Evolutionary conservation across 495 filamentous ascomycete species (phyloP), one percentile per base, ranked within the genome.

Genomic region (Aspergillus mulundensis): DNA sequence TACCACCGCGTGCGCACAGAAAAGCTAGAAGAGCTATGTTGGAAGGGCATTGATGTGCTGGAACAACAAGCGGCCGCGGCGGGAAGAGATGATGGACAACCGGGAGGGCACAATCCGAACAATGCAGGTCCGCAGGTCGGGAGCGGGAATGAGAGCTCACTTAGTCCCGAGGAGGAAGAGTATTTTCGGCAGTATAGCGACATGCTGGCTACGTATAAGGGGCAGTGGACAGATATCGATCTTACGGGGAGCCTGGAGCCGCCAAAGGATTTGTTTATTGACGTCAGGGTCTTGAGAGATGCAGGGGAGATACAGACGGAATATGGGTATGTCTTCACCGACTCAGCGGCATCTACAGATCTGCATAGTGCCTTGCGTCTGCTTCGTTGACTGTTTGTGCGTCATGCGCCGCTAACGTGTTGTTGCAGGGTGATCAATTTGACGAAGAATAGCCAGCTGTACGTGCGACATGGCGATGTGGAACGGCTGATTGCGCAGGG

Each of bases 271-370:
- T 73, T 99, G 49, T 99, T 99, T 67, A 95, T 99, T 68, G 95
- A 99, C 72, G 95, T 99, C 48, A 77, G 95, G 52, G 95, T 97
- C 50, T 71, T 99, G 58, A 96, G 94, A 67, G 94, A 99, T 77
- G 95, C 93, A 41, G 95, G 95, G 21, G 94, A 97, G 77, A 96
- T 99, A 59, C 94, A 99, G 74, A 99, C 95, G 11, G 95, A 99
- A 76, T 99, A 97, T 70, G 95, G 95, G 90, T 97, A 81, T 68
- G 84, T 72, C 25, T 28, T 8, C 8, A 3, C 25, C 25, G 25
- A 3, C 25, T 8, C 25, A 28, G 25, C 25, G 25, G 8, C 25
- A 28, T 56, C 41, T 44, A 2, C 28, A 36, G 32, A 10, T 10
- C 12, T 54, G 18, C 23, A 44, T 59, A 7, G 34, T 28, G 53